Conservation (phyloP, 1,284 basidiomycete genomes). For the Naganishia cerealis region DNA sequence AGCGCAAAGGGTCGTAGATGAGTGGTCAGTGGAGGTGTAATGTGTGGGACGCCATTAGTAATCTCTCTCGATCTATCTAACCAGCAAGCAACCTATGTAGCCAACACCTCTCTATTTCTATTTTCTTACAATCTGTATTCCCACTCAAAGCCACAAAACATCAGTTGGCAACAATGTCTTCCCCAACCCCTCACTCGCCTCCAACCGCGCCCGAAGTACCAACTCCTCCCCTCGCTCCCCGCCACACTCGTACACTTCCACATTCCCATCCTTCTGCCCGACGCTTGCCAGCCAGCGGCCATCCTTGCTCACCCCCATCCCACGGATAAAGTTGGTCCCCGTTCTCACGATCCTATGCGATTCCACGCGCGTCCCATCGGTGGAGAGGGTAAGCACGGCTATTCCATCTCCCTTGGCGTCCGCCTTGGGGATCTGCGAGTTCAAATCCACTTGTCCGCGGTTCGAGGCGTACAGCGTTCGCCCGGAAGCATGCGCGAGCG, state of each 20-base stretch:
- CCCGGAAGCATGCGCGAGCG: slow-evolving; percentile 34
- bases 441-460: slow-evolving; percentile 45
- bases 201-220: slow-evolving; percentile 63
- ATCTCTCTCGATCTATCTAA: neutral
- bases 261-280: slow-evolving; percentile 46
- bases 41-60: neutral
- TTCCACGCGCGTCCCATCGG: slow-evolving; percentile 39
- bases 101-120: neutral
- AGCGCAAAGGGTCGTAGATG: neutral
- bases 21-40: neutral
- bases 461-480: slow-evolving; percentile 50
- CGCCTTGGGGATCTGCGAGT: slow-evolving; percentile 37
- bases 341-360: slow-evolving; percentile 44
- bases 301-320: slow-evolving; percentile 46
- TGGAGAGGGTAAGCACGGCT: slow-evolving; percentile 42
- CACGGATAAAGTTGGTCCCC: slow-evolving; percentile 45
- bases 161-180: slow-evolving; percentile 30
- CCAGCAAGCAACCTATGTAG: neutral
- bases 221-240: slow-evolving; percentile 44
- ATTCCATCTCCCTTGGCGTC: slow-evolving; percentile 47
- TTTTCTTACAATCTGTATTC: slow-evolving; percentile 5
- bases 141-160: slow-evolving; percentile 23
- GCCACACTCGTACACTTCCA: slow-evolving; percentile 47
- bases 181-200: slow-evolving; percentile 40
- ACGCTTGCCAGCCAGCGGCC: slow-evolving; percentile 49